These are phyloP conservation scores for Chaetomiaceae sp. DNA, from an alignment of 2,329 filamentous ascomycete genomes.

Conservation along the genomic window DNA sequence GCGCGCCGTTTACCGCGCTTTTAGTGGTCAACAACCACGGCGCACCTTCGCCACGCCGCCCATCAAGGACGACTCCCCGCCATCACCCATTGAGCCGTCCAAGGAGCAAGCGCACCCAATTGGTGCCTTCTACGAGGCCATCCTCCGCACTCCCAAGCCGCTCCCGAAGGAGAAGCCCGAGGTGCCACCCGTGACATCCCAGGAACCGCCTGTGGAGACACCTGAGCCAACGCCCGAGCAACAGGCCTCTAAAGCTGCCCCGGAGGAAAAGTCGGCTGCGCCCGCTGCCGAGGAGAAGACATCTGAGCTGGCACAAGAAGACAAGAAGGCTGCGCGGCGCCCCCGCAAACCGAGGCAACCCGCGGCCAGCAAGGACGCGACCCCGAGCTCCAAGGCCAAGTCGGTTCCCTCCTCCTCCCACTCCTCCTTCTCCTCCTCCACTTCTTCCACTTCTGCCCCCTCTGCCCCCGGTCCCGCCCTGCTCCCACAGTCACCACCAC, in stretches of 20 bases:
- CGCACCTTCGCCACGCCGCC: slow-evolving; percentile 25
- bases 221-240: slow-evolving; percentile 30
- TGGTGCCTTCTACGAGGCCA: slow-evolving; percentile 56
- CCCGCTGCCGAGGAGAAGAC: slow-evolving; percentile 10
- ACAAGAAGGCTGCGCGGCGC: slow-evolving; percentile 9
- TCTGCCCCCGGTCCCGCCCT: slow-evolving; percentile 11
- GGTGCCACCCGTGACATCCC: slow-evolving; percentile 40
- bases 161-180: slow-evolving; percentile 41
- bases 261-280: slow-evolving; percentile 18
- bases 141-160: slow-evolving; percentile 46
- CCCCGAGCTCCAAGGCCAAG: slow-evolving; percentile 22
- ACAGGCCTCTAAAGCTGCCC: slow-evolving; percentile 15
- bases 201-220: slow-evolving; percentile 18
- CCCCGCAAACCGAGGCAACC: slow-evolving; percentile 12
- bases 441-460: not conserved
- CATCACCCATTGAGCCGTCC: slow-evolving; percentile 8
- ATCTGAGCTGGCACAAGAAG: slow-evolving; percentile 6
- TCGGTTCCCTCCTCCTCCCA: slow-evolving; percentile 24
- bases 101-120: slow-evolving; percentile 46
- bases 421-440: slow-evolving; percentile 14
- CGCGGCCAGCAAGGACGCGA: slow-evolving; percentile 20
- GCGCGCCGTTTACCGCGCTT: slow-evolving; percentile 21
- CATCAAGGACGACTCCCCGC: slow-evolving; percentile 26
- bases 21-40: slow-evolving; percentile 18
- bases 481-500: slow-evolving; percentile 2